Evolutionary conservation across 805 yeast genomes (phyloP), one percentile per base, ranked within the genome.

Genomic region (Yamadazyma philogaea): DNA sequence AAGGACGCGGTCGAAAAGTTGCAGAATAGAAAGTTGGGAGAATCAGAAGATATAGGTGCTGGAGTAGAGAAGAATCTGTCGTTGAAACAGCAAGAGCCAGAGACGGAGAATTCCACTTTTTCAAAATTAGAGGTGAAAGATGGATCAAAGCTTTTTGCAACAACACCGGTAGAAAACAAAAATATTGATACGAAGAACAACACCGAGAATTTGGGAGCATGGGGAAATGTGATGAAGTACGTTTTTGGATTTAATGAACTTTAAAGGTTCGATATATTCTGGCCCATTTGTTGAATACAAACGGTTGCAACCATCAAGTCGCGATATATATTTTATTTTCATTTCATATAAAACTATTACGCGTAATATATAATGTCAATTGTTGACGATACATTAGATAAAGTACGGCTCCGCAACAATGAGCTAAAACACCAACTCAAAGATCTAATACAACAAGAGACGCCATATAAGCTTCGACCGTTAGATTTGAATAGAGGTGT

Each of bases 1-100:
- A 80, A 77, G 48, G 66, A 69, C 20, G 72, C 81, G 1, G 70
- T 83, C 15, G 89, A 82, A 53, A 80, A 79, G 55, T 63, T 84
- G 24, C 70, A 74, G 33, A 69, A 70, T 45, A 55, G 74, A 42
- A 66, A 65, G 40, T 62, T 78, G 34, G 60, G 62, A 3, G 63
- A 57, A 7, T 57, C 54, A 30, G 81, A 77, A 50, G 78, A 78
- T 48, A 64, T 78, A 20, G 82, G 82, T 1, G 73, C 68, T 33
- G 56, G 58, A 2, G 31, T 51, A 12, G 53, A 52, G 21, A 42
- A 42, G 34, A 39, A 14, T 10, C 34, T 6, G 34, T 14, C 24
- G 15, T 12, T 40, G 31, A 34, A 19, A 16, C 20, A 26, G n/a
- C 34, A 42, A 37, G 44, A 32, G 24, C 26, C 33, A 18, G 30